These are phyloP conservation scores for Stephanodiscus minutulus DNA, from an alignment of 108 stramenopile genomes.

Conservation along the genomic window DNA sequence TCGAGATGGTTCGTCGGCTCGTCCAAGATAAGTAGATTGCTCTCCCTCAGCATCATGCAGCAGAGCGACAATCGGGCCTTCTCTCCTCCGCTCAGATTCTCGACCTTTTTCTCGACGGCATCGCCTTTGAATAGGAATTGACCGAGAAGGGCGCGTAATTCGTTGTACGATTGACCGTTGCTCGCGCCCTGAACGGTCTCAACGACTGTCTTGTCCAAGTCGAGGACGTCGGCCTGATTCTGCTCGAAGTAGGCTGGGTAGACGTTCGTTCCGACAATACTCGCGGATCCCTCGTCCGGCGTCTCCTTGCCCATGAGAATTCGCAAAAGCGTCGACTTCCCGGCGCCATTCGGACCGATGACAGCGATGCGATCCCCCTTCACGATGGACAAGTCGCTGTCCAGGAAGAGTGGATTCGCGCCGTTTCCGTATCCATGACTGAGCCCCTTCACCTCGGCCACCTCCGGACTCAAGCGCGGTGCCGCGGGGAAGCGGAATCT, in stretches of 20 bases:
- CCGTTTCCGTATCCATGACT: slow-evolving; percentile 86
- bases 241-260: slow-evolving; percentile 93
- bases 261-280: slow-evolving; percentile 79
- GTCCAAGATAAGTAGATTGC: slow-evolving; percentile 91
- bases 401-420: slow-evolving; percentile 84
- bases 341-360: slow-evolving; percentile 86
- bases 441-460: slow-evolving; percentile 76
- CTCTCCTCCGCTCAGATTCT: slow-evolving; percentile 92
- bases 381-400: slow-evolving; percentile 77
- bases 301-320: slow-evolving; percentile 82
- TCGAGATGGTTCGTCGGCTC: slow-evolving; percentile 88
- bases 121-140: slow-evolving; percentile 97
- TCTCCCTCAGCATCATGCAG: slow-evolving; percentile 92
- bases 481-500: slow-evolving; percentile 95
- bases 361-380: slow-evolving; percentile 93
- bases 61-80: slow-evolving; percentile 93
- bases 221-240: slow-evolving; percentile 93
- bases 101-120: slow-evolving; percentile 90
- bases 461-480: slow-evolving; percentile 88
- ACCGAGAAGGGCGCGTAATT: slow-evolving; percentile 90
- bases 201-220: slow-evolving; percentile 87
- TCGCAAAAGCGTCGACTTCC: slow-evolving; percentile 90
- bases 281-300: slow-evolving; percentile 71
- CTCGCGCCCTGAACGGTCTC: slow-evolving; percentile 84
- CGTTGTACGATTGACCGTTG: slow-evolving; percentile 83